Percentiles rank a stretch among this genome's conserved stretches.
These are phyloP conservation scores for Barnettozyma salicaria DNA, from an alignment of 805 yeast species.

Conservation along the genomic window DNA sequence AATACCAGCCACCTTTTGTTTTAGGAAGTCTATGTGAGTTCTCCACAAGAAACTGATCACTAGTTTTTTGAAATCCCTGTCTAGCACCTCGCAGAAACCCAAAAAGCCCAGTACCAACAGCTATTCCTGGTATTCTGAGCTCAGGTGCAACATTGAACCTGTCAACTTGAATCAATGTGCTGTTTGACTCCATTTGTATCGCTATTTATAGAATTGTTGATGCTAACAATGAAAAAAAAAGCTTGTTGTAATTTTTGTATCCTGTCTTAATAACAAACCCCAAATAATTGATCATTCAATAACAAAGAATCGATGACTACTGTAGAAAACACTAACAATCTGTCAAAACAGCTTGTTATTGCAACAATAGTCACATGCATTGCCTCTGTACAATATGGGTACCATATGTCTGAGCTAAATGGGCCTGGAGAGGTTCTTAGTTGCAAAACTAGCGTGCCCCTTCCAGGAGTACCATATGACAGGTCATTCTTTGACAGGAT, in stretches of 20 bases:
- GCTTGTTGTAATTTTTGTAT: too few species aligned
- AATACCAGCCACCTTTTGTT: constrained; percentile 81
- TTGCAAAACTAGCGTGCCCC: constrained; percentile 35
- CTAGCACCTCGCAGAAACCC: constrained; percentile 54
- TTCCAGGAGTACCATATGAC: constrained; percentile 23
- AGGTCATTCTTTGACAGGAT: constrained; percentile 29
- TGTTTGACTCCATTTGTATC: not conserved
- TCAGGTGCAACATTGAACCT: constrained; percentile 46
- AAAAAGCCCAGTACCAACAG: constrained; percentile 33
- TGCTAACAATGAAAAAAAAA: too few species aligned
- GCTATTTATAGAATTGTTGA: not conserved
- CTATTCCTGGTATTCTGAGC: constrained; percentile 39
- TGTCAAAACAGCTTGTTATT: constrained; percentile 29
- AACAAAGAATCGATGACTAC: not conserved
- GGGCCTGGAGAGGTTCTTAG: constrained; percentile 75
- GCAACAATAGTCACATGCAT: constrained; percentile 58
- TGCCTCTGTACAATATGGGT: constrained; percentile 86
- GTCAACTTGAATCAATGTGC: not conserved
- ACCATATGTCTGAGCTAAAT: constrained; percentile 90
- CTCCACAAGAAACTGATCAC: constrained; percentile 62
- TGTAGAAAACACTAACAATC: not conserved
- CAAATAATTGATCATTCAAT: too few species aligned
- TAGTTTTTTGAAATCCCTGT: constrained; percentile 49
- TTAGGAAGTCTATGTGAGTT: constrained; percentile 78
- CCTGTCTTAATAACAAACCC: too few species aligned